Base-by-base conservation (phyloP, 2,329 filamentous ascomycete genomes). In the Coleophoma eucalyptorum region DNA sequence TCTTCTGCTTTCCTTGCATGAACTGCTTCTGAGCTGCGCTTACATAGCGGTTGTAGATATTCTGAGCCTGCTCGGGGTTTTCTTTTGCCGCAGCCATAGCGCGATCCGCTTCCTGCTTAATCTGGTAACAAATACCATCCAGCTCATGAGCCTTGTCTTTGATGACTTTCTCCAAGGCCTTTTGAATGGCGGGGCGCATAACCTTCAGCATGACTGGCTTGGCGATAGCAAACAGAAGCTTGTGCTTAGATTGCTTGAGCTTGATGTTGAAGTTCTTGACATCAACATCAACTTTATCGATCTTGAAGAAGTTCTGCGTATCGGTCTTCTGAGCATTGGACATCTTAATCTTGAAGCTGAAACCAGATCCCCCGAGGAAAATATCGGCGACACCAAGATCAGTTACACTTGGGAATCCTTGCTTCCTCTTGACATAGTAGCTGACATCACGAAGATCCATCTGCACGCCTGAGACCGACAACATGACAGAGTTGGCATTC, bases 351-450 rank as follows among this genome's bases (percentile, higher is more conserved):
- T 91, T 92, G 80, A 97, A 96, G 63, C 87, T 88, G 68, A 99
- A 86, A 34, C 94, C 94, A 41, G 87, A 81, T 32, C 92, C 94
- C 21, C 88, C 89, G 49, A 99, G 81, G 65, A 91, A 83, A 62
- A 99, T 84, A 66, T 97, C 92, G 72, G 88, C 85, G 32, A 97
- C 78, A 74, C 94, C 94, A 43, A 83, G 88, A 67, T 99, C 94
- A 16, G 83, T 91, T 67, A 97, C 77, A 13, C 85, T 80, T 3
- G 92, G 93, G 77, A 97, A 97, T 8, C 94, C 93, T 63, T 91
- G 76, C 81, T 99, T 97, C 73, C 87, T 89, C 75, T 94, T 94
- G 72, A 99, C 79, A 70, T 97, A 92, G 79, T 92, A 97, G 69
- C 89, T 90, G 55, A 99, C 90, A 65, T 96, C 90, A 57, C 80